Conservation (phyloP, 106 monocot species). For the Triglochin maritima region DNA sequence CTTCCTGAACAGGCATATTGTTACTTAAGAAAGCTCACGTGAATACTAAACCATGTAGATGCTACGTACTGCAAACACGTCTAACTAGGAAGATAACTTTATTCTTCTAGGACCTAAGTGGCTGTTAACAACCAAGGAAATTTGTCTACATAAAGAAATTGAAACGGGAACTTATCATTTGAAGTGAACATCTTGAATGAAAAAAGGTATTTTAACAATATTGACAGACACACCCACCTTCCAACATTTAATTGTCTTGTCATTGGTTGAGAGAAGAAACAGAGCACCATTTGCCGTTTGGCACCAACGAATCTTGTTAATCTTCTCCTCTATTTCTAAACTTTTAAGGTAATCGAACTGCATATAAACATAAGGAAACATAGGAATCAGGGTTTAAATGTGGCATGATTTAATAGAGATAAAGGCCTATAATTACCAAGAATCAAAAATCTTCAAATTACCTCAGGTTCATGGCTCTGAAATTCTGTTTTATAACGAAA, state of each 20-base stretch:
- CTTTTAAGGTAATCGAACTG: conserved; percentile 34
- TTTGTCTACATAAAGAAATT: too few relatives aligned
- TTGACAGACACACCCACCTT: conserved; percentile 5
- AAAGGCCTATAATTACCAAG: background rate
- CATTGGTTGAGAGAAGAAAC: conserved; percentile 29
- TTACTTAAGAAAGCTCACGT: too few relatives aligned
- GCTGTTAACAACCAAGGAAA: too few relatives aligned
- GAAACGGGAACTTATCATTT: too few relatives aligned
- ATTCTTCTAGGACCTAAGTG: too few relatives aligned
- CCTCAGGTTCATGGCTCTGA: conserved; percentile 35
- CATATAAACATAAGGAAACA: background rate
- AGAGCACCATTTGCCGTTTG: conserved; percentile 20
- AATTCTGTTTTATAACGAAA: conserved; percentile 30
- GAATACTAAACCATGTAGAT: too few relatives aligned
- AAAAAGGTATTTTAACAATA: too few relatives aligned
- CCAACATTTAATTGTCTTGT: conserved; percentile 31
- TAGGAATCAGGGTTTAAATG: background rate
- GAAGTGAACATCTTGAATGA: too few relatives aligned
- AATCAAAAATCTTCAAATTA: conserved; percentile 6
- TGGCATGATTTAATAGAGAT: too few relatives aligned
- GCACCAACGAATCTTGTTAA: conserved; percentile 30
- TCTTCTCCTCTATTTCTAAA: conserved; percentile 33
- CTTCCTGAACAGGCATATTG: too few relatives aligned
- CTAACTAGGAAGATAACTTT: too few relatives aligned
- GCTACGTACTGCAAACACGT: too few relatives aligned